Base-by-base conservation (phyloP, 2,329 filamentous ascomycete genomes). In the Fusarium sp. region DNA sequence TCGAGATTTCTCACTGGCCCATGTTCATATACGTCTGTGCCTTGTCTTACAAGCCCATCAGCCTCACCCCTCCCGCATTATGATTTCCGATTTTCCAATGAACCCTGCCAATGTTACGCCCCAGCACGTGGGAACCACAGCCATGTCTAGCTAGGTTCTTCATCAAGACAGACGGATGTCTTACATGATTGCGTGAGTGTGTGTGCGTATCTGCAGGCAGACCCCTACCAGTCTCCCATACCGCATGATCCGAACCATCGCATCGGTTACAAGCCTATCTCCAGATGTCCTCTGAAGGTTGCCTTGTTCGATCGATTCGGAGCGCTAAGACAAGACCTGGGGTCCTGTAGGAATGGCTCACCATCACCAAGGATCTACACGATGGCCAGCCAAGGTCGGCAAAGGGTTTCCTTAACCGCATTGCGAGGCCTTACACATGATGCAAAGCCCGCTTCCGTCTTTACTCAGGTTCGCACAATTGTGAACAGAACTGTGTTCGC, bases 401-500 rank as follows among this genome's bases (percentile, higher is more conserved):
- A 52, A 41, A 54, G 7, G 6, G 35, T n/a, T 18, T 28, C 35
- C 39, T 39, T 17, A 55, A 39, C 51, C 24, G 35, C 51, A 55
- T 55, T 38, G 36, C 13, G 51, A 22, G n/a, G 18, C 24, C 51
- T 39, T 22, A 42, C 77, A 79, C 77, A 79, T 79, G 41, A 70
- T 69, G 65, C 77, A 79, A 44, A 76, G 75, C 7, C 39, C 69
- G 24, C 69, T 67, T 28, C 72, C 74, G 35, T 71, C 52, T 18
- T 72, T 66, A 28, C 70, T 73, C 24, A 65, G 65, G 33, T 76
- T 69, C 45, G 64, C 69, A 63, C 77, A 79, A 45, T 75, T 72
- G 58, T 79, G 77, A n/a, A 75, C 58, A 44, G 75, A 51, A 31
- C 65, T 75, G 54, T 79, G 77, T 58, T 74, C 75, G 56, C 77